Evolutionary conservation across 352 stramenopile genomes (phyloP), one percentile per base, ranked within the genome.

Genomic region (Globisporangium cylindrosporum): DNA sequence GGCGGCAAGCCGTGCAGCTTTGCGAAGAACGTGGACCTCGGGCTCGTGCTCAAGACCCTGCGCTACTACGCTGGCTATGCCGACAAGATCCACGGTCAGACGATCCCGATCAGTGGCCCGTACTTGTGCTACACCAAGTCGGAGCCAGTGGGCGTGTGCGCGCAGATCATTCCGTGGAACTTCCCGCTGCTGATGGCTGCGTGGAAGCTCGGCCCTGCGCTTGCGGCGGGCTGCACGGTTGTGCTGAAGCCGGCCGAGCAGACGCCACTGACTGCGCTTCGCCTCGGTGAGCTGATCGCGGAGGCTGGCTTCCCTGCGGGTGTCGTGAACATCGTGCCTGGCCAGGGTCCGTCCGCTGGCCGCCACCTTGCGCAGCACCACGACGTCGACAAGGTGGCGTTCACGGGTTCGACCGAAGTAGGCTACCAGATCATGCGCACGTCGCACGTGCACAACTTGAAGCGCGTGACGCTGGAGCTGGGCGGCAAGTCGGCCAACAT

Each of bases 151-250:
- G 97, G 82, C 55, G 91, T 97, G 49, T 92, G 69, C 69, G 88
- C 72, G 55, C 75, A 98, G 48, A 97, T 99, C 67, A 98, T 96
- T 64, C 97, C 92, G 53, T 99, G 97, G 97, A 99, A 99, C 82
- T 99, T 99, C 78, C 97, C 97, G 7, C 69, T 94, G 62, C 89
- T 97, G 3, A 98, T 99, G 96, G 95, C 98, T 49, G 95, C 92
- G 29, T 86, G 93, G 48, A 99, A 99, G 76, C 76, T 96, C 12
- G 94, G 72, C 18, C 91, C 94, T 1, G 92, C 93, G 24, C 73
- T 98, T 36, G 84, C 90, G 4, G 80, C 89, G 7, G 97, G 97
- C 10, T 98, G 94, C 80, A 97, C 94, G 4, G 73, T 90, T 14
- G 89, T 99, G 8, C 67, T 98, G 4, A 99, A 99, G 75, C 97